A percentile compares a stretch with the other conserved stretches of the same genome.
Conservation (phyloP, 306 rosid genomes). For the Datisca glomerata region DNA sequence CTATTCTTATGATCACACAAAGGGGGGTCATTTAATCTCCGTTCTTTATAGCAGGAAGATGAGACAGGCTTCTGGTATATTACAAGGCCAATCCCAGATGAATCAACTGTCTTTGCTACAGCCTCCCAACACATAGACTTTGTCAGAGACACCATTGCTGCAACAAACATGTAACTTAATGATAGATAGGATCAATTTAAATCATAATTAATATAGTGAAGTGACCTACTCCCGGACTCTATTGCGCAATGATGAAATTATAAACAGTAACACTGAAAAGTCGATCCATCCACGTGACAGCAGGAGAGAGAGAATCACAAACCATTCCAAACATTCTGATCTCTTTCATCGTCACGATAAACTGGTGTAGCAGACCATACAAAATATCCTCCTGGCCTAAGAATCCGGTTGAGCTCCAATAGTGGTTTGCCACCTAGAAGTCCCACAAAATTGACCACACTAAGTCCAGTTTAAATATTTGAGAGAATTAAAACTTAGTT, state of each 20-base stretch:
- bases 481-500: slow-evolving; percentile 3
- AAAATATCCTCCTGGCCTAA: slow-evolving; percentile 89
- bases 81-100: slow-evolving; percentile 80
- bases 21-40: slow-evolving; percentile 42
- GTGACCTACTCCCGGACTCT: no score
- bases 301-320: slow-evolving; percentile 17
- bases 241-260: no score
- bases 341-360: slow-evolving; percentile 58
- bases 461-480: background rate
- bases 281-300: no score
- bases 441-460: slow-evolving; percentile 12
- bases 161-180: slow-evolving; percentile 15
- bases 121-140: slow-evolving; percentile 78
- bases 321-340: slow-evolving; percentile 73
- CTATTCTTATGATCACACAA: slow-evolving; percentile 42
- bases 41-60: slow-evolving; percentile 49
- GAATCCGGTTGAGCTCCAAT: slow-evolving; percentile 83
- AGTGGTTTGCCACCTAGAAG: slow-evolving; percentile 75
- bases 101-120: slow-evolving; percentile 52
- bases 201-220: background rate
- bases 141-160: slow-evolving; percentile 68
- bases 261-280: no score
- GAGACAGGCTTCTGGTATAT: slow-evolving; percentile 85
- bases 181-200: background rate
- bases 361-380: slow-evolving; percentile 98